Evolutionary conservation across 495 filamentous ascomycete species (phyloP).

Genomic region (Trichoderma orchidacearum): DNA sequence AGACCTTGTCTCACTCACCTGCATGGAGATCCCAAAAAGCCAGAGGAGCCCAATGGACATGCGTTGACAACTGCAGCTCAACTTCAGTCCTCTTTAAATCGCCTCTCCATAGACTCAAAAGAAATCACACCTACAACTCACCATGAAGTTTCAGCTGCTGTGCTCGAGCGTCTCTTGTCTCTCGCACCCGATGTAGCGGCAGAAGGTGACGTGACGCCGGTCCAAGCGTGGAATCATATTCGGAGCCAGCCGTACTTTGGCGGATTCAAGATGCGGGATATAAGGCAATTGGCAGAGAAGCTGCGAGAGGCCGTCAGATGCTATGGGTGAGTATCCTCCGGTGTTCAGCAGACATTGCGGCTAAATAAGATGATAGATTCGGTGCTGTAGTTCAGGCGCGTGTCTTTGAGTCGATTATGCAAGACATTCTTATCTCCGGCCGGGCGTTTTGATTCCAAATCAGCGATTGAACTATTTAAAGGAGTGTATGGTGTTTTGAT

Average conservation of each 20-base stretch:
- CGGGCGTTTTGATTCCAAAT: too few species aligned
- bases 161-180: constrained; percentile 14
- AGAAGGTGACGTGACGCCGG: constrained; percentile 18
- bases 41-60: constrained; percentile 5
- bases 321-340: constrained; percentile 9
- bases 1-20: constrained; percentile 7
- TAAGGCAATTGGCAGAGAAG: constrained; percentile 4
- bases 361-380: constrained; percentile 3
- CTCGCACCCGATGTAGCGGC: constrained; percentile 16
- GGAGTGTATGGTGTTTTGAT: too few species aligned
- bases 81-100: constrained; percentile 1
- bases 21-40: constrained; percentile 4
- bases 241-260: constrained; percentile 12
- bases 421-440: too few species aligned
- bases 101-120: neutral
- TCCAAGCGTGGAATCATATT: constrained; percentile 22
- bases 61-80: constrained; percentile 7
- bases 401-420: constrained; percentile 2
- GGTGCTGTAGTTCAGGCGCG: constrained; percentile 6
- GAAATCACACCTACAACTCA: neutral
- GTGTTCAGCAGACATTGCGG: too few species aligned
- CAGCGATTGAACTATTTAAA: too few species aligned
- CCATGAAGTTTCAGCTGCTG: constrained; percentile 4
- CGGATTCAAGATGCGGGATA: constrained; percentile 2
- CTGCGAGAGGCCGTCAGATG: constrained; percentile 6